Evolutionary conservation across 2,329 filamentous ascomycete genomes (phyloP), one percentile per base, ranked within the genome.

Genomic region (Lasiodiplodia theobromae): DNA sequence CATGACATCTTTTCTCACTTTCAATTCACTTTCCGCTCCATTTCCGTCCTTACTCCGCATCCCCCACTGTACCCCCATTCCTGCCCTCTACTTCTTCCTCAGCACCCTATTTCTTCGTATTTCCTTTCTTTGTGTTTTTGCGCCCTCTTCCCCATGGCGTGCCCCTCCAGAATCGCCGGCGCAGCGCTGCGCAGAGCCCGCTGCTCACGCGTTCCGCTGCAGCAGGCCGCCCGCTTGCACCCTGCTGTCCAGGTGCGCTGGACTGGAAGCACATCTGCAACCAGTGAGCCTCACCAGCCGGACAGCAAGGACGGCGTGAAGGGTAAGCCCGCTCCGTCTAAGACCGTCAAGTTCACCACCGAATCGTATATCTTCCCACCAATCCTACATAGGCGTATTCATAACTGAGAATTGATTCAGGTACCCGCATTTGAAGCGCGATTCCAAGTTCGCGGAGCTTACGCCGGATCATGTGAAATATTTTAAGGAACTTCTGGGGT

Each of bases 401-500:
- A 52, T 25, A 37, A 64, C 37, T 64, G 12, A 60, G 38, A 18
- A 66, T 63, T 18, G n/a, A 21, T 67, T 63, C 76, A 81, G 83
- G 66, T 96, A 96, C 76, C 95, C 96, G 10, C 86, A 91, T 69
- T 84, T 99, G 75, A 88, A 94, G 82, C 88, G 96, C 72, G 89
- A 97, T 76, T 79, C 88, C 16, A 90, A 89, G 34, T 99, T 96
- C 79, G 84, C 89, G 37, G 80, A 89, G 73, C 74, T 99, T 73
- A 93, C 89, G 2, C 79, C 85, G 54, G 91, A 95, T 49, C 92
- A 99, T 85, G 92, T 98, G 66, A 85, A 88, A 68, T 90, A 88
- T 82, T 97, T 99, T 86, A 89, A 91, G 78, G 84, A 88, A 23
- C 82, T 97, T n/a, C 86, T 99, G 40, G 92, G 93, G 67, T 86